A percentile compares a stretch with the other conserved stretches of the same genome.
Evolutionary conservation across 495 filamentous ascomycete species (phyloP).

Genomic region (Glutinoglossum americanum): DNA sequence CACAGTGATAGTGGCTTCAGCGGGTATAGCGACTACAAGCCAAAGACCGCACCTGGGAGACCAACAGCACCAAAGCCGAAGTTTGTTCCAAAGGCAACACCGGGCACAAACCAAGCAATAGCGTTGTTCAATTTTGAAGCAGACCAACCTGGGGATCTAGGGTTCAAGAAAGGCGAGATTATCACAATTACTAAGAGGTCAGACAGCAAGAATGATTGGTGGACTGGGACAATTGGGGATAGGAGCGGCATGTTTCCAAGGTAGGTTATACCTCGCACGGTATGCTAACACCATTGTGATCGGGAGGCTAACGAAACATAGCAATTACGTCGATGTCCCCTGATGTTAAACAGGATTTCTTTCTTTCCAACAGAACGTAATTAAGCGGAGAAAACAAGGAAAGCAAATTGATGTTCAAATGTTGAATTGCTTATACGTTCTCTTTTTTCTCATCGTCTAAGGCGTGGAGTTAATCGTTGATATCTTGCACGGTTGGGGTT

Average conservation of each 20-base stretch:
- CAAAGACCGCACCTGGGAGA: constrained; percentile 33
- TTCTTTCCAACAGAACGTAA: not conserved
- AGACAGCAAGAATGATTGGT: constrained; percentile 80
- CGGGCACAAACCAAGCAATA: constrained; percentile 62
- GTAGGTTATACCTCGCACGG: constrained; percentile 7
- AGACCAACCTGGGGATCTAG: constrained; percentile 79
- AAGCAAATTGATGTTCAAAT: not conserved
- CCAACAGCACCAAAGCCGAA: constrained; percentile 77
- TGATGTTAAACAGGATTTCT: not conserved
- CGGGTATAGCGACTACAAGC: constrained; percentile 32
- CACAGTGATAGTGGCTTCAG: constrained; percentile 36
- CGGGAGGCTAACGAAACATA: not conserved
- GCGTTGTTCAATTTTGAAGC: constrained; percentile 85
- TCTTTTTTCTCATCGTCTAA: not conserved
- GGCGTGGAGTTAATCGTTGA: too few species aligned
- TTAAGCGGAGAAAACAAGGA: not conserved
- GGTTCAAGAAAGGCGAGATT: constrained; percentile 91
- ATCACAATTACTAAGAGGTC: constrained; percentile 96
- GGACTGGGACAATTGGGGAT: constrained; percentile 47
- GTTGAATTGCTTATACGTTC: not conserved
- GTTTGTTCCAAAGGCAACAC: constrained; percentile 27
- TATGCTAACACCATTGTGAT: not conserved
- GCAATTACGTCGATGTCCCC: constrained; percentile 3
- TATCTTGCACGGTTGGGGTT: too few species aligned
- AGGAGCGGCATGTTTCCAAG: constrained; percentile 21